phyloP scores from a whole-genome alignment of 148 eudicot species.

The Persicaria maculosa region DNA sequence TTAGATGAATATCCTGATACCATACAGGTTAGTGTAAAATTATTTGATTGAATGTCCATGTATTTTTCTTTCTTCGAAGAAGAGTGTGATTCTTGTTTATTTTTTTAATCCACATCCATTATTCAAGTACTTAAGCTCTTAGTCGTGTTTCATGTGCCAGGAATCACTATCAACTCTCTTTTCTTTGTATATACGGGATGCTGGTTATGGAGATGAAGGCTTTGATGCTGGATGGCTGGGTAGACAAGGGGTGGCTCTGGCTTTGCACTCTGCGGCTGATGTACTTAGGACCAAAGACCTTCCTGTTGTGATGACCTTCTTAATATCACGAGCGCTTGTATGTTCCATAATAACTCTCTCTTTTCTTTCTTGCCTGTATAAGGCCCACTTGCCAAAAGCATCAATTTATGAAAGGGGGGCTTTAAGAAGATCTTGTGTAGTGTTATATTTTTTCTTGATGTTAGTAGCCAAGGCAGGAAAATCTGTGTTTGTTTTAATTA shows the following conservation, averaged over 20 bases:
- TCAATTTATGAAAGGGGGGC: background rate
- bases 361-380: background rate
- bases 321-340: constrained; percentile 96
- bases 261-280: constrained; percentile 80
- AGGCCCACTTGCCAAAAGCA: background rate
- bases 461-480: background rate
- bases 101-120: background rate
- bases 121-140: background rate
- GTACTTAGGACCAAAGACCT: constrained; percentile 91
- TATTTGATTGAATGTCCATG: background rate
- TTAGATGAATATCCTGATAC: constrained; percentile 89
- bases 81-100: background rate
- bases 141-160: constrained; percentile 26
- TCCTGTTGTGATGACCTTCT: constrained; percentile 96
- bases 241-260: constrained; percentile 93
- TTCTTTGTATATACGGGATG: constrained; percentile 77
- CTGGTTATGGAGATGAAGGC: constrained; percentile 48
- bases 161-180: constrained; percentile 84
- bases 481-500: too few species aligned
- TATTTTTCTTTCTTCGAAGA: background rate
- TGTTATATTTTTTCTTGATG: background rate
- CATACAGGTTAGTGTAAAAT: constrained; percentile 51
- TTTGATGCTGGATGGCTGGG: constrained; percentile 89
- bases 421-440: background rate
- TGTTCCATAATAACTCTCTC: constrained; percentile 13